Conservation (phyloP, 208 protist species). For the Porcisia deanei region DNA sequence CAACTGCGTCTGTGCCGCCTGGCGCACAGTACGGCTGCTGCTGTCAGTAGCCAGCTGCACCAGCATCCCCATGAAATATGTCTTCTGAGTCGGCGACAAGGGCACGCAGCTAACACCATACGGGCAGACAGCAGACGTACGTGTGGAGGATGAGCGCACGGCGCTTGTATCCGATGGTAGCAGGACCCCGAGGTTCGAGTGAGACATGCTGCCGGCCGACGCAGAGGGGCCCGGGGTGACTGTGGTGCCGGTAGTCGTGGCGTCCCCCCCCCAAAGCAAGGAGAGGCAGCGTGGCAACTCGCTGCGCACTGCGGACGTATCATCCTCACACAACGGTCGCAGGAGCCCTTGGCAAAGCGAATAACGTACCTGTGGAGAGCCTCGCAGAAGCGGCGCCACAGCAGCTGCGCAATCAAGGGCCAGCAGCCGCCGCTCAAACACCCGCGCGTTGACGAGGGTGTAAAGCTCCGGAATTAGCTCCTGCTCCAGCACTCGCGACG, state of each 20-base stretch:
- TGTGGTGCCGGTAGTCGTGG: neutral
- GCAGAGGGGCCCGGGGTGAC: neutral
- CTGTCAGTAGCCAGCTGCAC: constrained; percentile 56
- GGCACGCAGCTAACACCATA: neutral
- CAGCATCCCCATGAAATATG: constrained; percentile 48
- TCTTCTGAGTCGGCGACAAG: constrained; percentile 22
- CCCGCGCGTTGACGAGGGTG: constrained; percentile 53
- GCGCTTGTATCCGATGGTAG: neutral
- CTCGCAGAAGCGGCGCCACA: constrained; percentile 37
- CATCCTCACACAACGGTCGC: constrained; percentile 66
- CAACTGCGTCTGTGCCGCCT: constrained; percentile 52
- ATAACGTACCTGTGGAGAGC: constrained; percentile 34
- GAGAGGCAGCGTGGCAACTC: constrained; percentile 57
- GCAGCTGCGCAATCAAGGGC: constrained; percentile 54
- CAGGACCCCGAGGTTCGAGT: neutral
- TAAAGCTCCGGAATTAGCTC: constrained; percentile 73
- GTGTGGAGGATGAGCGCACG: neutral
- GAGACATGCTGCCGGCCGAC: too few species aligned
- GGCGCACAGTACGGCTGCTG: constrained; percentile 51
- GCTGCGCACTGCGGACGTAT: constrained; percentile 48
- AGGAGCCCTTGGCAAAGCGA: constrained; percentile 65
- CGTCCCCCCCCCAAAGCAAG: constrained; percentile 46
- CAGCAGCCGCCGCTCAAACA: constrained; percentile 54
- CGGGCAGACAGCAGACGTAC: neutral
- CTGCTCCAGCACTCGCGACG: constrained; percentile 41